Evolutionary conservation across 805 yeast species (phyloP), one percentile per base, ranked within the genome.

Genomic region (Candida schatavii): DNA sequence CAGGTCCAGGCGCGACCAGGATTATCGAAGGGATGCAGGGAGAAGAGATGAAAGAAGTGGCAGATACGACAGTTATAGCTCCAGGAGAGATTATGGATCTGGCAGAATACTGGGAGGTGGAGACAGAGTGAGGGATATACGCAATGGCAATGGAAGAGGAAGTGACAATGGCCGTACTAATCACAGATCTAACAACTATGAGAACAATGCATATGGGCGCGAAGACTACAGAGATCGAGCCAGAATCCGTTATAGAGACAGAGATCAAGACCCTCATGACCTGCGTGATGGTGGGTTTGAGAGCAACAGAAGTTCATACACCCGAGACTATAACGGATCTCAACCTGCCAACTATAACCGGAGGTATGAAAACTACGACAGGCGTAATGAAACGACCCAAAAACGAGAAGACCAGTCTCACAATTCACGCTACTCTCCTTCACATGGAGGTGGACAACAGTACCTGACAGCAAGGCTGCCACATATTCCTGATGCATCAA

Each of bases 51-150:
- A 32, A 28, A 37, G 32, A 13, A 29, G 29, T 25, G 40, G 41
- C 37, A 34, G 35, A 37, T 27, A 43, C 29, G 43, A 42, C 20
- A 39, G 39, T n/a, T 35, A 40, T 13, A 33, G 40, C 22, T 20
- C 43, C 13, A 34, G 42, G 25, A 42, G 46, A 28, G 49, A 52
- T 27, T 44, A 49, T 29, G 31, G 46, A 13, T 43, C 47, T 3
- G 43, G 51, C 13, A 46, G 55, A 33, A 32, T 29, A 7, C 36
- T 44, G 18, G 52, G 46, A 6, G 44, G 49, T 31, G 46, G 55
- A 23, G 50, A 52, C 30, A 46, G 53, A 15, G 36, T 42, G 4
- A 36, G 45, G 14, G 19, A 25, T 22, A 14, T 18, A 3, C 22
- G 35, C 11, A 17, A 19, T 9, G 35, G 22, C 10, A 29, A 41